Evolutionary conservation across 2,329 filamentous ascomycete species (phyloP).

Genomic region (Fusarium nematophilum): DNA sequence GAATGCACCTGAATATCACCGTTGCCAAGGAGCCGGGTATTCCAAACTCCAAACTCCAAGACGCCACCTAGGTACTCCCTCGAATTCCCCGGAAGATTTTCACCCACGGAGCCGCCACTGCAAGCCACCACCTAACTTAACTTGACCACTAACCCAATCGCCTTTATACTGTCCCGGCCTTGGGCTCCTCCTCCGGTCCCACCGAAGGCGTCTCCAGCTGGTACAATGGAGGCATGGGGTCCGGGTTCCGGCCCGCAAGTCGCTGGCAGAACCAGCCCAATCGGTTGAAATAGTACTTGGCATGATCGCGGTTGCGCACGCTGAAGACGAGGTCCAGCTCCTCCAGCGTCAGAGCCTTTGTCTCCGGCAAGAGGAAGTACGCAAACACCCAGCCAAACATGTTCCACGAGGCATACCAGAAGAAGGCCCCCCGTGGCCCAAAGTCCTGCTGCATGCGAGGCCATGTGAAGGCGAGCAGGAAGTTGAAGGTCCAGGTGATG

Average conservation of each 20-base stretch:
- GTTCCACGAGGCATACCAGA: constrained; percentile 61
- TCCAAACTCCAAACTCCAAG: no score
- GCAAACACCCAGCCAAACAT: constrained; percentile 58
- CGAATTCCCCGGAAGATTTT: no score
- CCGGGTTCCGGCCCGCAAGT: constrained; percentile 7
- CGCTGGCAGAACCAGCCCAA: constrained; percentile 23
- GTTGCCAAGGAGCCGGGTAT: no score
- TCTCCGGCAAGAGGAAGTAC: constrained; percentile 62
- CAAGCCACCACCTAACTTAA: background rate
- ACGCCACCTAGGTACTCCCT: no score
- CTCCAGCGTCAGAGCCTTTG: constrained; percentile 61
- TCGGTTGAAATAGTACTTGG: constrained; percentile 49
- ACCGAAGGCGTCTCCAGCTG: constrained; percentile 36
- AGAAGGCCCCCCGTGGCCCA: constrained; percentile 48
- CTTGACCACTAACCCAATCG: constrained; percentile 48
- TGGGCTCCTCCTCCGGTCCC: constrained; percentile 50
- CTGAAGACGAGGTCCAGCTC: constrained; percentile 62
- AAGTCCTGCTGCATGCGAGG: constrained; percentile 45
- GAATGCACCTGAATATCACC: no score
- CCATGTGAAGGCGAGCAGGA: constrained; percentile 49
- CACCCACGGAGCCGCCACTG: background rate
- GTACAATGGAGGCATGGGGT: constrained; percentile 30
- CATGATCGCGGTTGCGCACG: constrained; percentile 55
- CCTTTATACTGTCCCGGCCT: constrained; percentile 39
- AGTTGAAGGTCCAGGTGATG: constrained; percentile 51